These are phyloP conservation scores for Tieghemostelium lacteum DNA, from an alignment of 78 protist genomes.

Conservation along the genomic window DNA sequence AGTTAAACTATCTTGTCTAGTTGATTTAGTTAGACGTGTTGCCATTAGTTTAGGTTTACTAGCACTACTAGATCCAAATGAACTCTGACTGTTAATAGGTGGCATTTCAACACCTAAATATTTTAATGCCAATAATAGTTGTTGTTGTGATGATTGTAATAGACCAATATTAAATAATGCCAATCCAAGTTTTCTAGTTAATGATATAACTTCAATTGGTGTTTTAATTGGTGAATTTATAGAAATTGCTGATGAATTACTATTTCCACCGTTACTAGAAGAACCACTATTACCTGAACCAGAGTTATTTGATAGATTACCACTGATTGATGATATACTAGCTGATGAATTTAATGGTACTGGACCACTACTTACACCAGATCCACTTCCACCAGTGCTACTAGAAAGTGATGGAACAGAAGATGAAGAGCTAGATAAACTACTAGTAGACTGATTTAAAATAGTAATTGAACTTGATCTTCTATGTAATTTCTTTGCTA, in stretches of 20 bases:
- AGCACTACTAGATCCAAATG: background rate
- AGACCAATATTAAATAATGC: slow-evolving; percentile 51
- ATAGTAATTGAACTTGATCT: background rate
- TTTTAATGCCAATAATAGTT: slow-evolving; percentile 55
- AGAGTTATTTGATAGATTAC: too few relatives aligned
- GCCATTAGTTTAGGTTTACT: slow-evolving; percentile 1
- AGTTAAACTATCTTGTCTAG: slow-evolving; percentile 47
- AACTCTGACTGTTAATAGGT: background rate
- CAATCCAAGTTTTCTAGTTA: slow-evolving; percentile 57
- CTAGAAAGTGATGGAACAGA: background rate
- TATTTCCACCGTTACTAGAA: background rate
- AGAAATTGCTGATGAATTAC: background rate
- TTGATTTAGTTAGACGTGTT: slow-evolving; percentile 4
- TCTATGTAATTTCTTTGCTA: slow-evolving; percentile 13
- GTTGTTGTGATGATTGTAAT: background rate
- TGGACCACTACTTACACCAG: background rate
- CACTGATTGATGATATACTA: too few relatives aligned
- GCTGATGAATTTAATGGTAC: too few relatives aligned
- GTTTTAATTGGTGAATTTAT: background rate
- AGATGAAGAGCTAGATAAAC: background rate
- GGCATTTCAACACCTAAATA: slow-evolving; percentile 65
- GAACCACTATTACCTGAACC: background rate
- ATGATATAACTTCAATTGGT: slow-evolving; percentile 43
- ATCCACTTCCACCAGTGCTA: background rate
- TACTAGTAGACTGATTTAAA: background rate